These are phyloP conservation scores for Phlebopus sp. DNA, from an alignment of 1,284 basidiomycete species.

Conservation along the genomic window DNA sequence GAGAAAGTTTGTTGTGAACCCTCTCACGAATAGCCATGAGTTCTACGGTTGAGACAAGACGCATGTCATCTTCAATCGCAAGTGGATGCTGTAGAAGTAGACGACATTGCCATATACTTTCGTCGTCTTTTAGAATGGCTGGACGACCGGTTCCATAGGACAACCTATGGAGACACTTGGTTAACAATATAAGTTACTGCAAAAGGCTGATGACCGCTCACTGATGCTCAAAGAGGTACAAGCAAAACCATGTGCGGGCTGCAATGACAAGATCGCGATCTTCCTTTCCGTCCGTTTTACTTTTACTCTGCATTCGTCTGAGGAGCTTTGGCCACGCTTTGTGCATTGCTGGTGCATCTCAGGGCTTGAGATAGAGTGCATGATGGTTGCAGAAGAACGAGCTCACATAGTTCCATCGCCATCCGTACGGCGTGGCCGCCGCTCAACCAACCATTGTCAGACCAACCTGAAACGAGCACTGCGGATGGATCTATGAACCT, in stretches of 20 bases:
- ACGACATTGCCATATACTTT: slow-evolving; percentile 81
- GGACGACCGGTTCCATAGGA: slow-evolving; percentile 92
- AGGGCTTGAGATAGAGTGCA: slow-evolving; percentile 5
- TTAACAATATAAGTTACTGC: not conserved
- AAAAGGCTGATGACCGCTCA: slow-evolving; percentile 39
- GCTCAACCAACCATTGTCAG: slow-evolving; percentile 88
- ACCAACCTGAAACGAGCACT: slow-evolving; percentile 89
- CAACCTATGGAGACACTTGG: slow-evolving; percentile 47
- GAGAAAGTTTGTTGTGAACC: slow-evolving; percentile 67
- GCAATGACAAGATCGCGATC: slow-evolving; percentile 79
- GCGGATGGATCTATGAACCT: slow-evolving; percentile 10
- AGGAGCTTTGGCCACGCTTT: slow-evolving; percentile 84
- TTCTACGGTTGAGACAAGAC: slow-evolving; percentile 90
- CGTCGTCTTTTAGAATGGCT: slow-evolving; percentile 88
- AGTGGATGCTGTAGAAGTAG: slow-evolving; percentile 84
- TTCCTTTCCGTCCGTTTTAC: slow-evolving; percentile 59
- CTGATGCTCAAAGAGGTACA: slow-evolving; percentile 93
- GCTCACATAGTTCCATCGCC: slow-evolving; percentile 84
- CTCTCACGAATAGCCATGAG: slow-evolving; percentile 79
- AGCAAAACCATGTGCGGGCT: slow-evolving; percentile 84
- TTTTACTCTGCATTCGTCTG: slow-evolving; percentile 66
- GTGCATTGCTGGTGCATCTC: slow-evolving; percentile 68
- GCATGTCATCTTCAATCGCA: slow-evolving; percentile 88
- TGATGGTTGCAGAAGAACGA: slow-evolving; percentile 8
- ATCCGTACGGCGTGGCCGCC: slow-evolving; percentile 91